Base-by-base conservation (phyloP, 2,329 filamentous ascomycete species). In the Sclerotiophoma versabilis region DNA sequence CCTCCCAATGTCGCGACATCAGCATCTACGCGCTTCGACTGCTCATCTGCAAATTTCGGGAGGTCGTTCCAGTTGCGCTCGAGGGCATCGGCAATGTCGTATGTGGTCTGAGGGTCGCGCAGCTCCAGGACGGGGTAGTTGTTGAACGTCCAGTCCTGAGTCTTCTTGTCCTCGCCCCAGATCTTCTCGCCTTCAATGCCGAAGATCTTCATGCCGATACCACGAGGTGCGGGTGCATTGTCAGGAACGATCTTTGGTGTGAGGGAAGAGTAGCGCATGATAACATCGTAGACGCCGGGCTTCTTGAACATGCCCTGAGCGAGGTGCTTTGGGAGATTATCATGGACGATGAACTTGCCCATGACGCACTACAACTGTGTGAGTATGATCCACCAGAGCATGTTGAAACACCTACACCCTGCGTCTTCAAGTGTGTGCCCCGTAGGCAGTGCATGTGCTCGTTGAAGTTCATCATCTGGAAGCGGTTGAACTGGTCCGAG, bases 161-260 rank as follows among this genome's bases (percentile, higher is more conserved):
- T 77, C 17, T 69, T 64, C 45, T 68, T 66, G 32, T 67, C 64
- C 19, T 68, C 62, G 59, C 41, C 62, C 65, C 57, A 71, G 61
- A 64, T 20, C 45, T 62, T 75, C 50, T 68, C 71, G 33, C 75
- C 76, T 25, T 68, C 68, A n/a, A 82, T 76, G 46, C 77, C 74
- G 65, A 83, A 83, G 34, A 82, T 62, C 59, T 82, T 82, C 71
- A 83, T 80, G 10, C 45, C 76, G 34, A 82, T 77, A 20, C 79
- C 80, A 32, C 79, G 73, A 4, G 79, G 80, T 45, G 78, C 75
- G 0, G 79, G 73, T 20, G 77, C 44, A 3, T 65, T 67, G 29
- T 67, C 65, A 1, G 64, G 64, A 4, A 67, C 30, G 4, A 66
- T 63, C 39, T 69, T 69, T 5, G 66, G 66, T 8, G 66, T 69